These are phyloP conservation scores for Parastagonospora avenae DNA, from an alignment of 2,329 filamentous ascomycete species.

Conservation along the genomic window DNA sequence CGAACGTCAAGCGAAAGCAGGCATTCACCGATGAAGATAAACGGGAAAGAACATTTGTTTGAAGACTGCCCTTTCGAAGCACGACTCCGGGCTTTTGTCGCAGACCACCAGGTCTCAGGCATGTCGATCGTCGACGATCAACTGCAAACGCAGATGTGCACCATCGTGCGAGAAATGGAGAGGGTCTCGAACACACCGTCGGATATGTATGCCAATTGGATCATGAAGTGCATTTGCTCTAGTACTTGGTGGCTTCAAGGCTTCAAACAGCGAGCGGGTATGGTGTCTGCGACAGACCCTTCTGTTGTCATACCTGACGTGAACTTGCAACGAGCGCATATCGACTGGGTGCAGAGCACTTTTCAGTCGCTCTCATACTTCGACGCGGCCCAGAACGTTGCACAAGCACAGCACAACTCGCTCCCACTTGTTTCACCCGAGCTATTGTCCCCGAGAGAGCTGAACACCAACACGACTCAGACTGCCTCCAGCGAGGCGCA, in stretches of 20 bases:
- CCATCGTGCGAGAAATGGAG: slow-evolving; percentile 29
- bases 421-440: not conserved
- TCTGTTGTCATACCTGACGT: not conserved
- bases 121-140: slow-evolving; percentile 11
- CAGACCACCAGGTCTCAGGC: slow-evolving; percentile 6
- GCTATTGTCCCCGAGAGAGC: not conserved
- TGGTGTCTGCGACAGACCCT: not conserved
- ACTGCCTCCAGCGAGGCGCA: not conserved
- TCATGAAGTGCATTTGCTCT: slow-evolving; percentile 25
- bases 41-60: slow-evolving; percentile 26
- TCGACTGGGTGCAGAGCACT: not conserved
- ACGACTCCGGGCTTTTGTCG: slow-evolving; percentile 21
- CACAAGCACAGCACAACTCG: too few relatives aligned
- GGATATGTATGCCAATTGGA: slow-evolving; percentile 29
- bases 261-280: slow-evolving; percentile 17
- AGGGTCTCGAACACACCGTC: slow-evolving; percentile 23
- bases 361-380: not conserved
- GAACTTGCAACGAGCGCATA: not conserved
- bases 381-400: not conserved
- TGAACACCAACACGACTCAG: not conserved
- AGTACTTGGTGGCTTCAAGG: slow-evolving; percentile 13
- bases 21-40: slow-evolving; percentile 15
- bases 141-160: slow-evolving; percentile 26
- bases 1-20: slow-evolving; percentile 22
- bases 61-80: slow-evolving; percentile 29